These are phyloP conservation scores for Pestalotiopsis sp. DNA, from an alignment of 2,329 filamentous ascomycete genomes.

Conservation along the genomic window DNA sequence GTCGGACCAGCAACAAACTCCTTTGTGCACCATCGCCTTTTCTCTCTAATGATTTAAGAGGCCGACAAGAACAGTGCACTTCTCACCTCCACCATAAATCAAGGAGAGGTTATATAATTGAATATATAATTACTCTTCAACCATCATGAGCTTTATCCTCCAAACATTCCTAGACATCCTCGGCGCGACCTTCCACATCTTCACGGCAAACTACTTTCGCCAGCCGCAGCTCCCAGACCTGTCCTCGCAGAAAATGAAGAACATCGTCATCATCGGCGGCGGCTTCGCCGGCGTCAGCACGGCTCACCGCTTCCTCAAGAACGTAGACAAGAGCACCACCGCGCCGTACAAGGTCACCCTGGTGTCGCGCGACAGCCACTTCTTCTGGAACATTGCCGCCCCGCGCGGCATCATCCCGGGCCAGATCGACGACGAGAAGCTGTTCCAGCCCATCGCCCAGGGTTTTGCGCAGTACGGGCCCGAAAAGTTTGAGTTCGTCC, in stretches of 20 bases:
- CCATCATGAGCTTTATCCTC: neutral
- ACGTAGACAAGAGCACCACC: constrained; percentile 14
- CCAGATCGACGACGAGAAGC: constrained; percentile 20
- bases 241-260: constrained; percentile 21
- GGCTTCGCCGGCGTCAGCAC: constrained; percentile 30
- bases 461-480: constrained; percentile 19
- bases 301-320: constrained; percentile 33
- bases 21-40: neutral
- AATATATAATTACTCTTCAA: neutral
- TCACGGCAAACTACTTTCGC: neutral
- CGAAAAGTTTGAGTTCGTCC: constrained; percentile 17
- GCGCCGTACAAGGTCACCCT: constrained; percentile 36
- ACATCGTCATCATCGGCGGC: constrained; percentile 33
- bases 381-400: constrained; percentile 24
- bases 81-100: too few relatives aligned
- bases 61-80: neutral
- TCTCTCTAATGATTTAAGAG: neutral
- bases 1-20: neutral
- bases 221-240: neutral
- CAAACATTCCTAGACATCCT: neutral
- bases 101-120: too few relatives aligned
- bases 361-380: constrained; percentile 23
- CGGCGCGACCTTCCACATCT: neutral
- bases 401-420: constrained; percentile 19
- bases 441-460: constrained; percentile 19